A percentile compares a stretch with the other conserved stretches of the same genome.
phyloP scores from a whole-genome alignment of 768 basidiomycete species.

The Phanerochaete sordida region DNA sequence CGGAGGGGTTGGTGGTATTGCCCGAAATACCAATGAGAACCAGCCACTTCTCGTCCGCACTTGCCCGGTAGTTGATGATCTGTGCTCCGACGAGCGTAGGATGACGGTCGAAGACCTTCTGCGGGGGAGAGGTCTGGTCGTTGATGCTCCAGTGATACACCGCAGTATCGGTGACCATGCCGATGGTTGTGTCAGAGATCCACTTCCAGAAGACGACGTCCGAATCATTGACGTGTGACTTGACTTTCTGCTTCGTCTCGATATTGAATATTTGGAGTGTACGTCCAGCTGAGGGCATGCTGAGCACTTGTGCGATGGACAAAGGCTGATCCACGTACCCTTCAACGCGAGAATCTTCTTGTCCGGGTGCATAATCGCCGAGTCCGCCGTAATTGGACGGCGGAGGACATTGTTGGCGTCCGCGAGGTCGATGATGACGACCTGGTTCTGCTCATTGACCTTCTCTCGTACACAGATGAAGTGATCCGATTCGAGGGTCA shows the following conservation, averaged over 20 bases:
- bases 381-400: conserved; percentile 96
- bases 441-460: conserved; percentile 92
- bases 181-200: conserved; percentile 88
- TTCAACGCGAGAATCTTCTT: conserved; percentile 97
- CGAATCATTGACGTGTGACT: conserved; percentile 89
- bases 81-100: conserved; percentile 91
- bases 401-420: conserved; percentile 97
- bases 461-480: conserved; percentile 98
- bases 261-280: conserved; percentile 98
- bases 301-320: neutral
- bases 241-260: conserved; percentile 96
- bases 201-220: conserved; percentile 99
- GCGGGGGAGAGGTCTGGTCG: conserved; percentile 73
- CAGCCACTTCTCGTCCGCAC: conserved; percentile 94
- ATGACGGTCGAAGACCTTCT: conserved; percentile 96
- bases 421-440: conserved; percentile 96
- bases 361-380: conserved; percentile 96
- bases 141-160: conserved; percentile 89
- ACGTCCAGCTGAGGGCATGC: conserved; percentile 61
- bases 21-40: conserved; percentile 94
- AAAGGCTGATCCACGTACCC: conserved; percentile 40
- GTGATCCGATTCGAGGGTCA: conserved; percentile 96
- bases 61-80: conserved; percentile 97
- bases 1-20: conserved; percentile 87
- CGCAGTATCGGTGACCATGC: conserved; percentile 91